Conservation (phyloP, 2,329 filamentous ascomycete genomes). For the Thermomyces lanuginosus region DNA sequence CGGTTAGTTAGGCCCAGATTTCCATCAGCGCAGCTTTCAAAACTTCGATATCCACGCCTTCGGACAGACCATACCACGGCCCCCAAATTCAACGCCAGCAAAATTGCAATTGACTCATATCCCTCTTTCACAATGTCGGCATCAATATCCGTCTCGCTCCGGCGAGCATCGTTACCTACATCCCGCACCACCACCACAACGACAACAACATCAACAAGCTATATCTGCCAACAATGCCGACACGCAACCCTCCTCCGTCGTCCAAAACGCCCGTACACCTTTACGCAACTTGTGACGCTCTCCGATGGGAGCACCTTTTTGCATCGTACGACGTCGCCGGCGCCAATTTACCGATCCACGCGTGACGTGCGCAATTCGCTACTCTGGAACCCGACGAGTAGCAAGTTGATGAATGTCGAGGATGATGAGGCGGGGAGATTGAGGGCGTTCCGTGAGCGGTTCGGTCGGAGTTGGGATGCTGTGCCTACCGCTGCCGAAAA, state of each 20-base stretch:
- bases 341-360: constrained; percentile 42
- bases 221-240: constrained; percentile 46
- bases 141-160: constrained; percentile 22
- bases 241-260: constrained; percentile 74
- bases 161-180: constrained; percentile 4
- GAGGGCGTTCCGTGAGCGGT: constrained; percentile 68
- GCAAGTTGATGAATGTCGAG: constrained; percentile 72
- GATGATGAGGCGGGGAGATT: constrained; percentile 86
- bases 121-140: no score
- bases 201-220: constrained; percentile 20
- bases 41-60: no score
- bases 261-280: constrained; percentile 84
- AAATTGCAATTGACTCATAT: no score
- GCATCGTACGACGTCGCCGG: constrained; percentile 34
- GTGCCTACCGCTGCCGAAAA: constrained; percentile 22
- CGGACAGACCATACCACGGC: no score
- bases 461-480: constrained; percentile 70
- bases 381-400: constrained; percentile 76
- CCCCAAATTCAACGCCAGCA: no score
- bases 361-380: constrained; percentile 84
- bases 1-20: no score
- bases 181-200: constrained; percentile 11
- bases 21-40: no score
- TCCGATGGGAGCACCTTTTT: constrained; percentile 71
- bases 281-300: constrained; percentile 90